Base-by-base conservation (phyloP, 495 filamentous ascomycete genomes). In the Penicillium antarcticum region DNA sequence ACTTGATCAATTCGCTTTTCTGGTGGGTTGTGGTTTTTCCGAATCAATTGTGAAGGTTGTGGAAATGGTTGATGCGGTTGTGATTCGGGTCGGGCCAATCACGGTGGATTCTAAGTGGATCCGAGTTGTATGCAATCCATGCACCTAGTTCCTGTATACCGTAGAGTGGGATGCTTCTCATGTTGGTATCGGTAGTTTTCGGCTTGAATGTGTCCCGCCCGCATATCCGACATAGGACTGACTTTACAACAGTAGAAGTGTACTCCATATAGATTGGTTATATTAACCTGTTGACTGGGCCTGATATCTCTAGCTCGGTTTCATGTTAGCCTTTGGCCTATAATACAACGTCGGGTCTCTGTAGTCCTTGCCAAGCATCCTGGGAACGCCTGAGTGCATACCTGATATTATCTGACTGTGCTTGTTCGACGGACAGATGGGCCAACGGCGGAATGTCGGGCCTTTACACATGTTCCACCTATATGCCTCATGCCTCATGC, bases 31-130 rank as follows among this genome's bases (percentile, higher is more conserved):
- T 7, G 24, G 14, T 34, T 41, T 47, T 23, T 24, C 21, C 8
- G 17, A 24, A 19, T 26, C 35, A 29, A 48, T 40, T 49, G 29
- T 26, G 38, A 44, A 41, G n/a, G 33, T 48, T 44, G 54, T 41
- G 53, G 49, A 57, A 56, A 47, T 47, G 40, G 42, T 42, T 45
- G 48, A 40, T 56, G 45, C 45, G 57, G 41, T 51, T 11, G 26
- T 26, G 43, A 54, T 52, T 41, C 33, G 39, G 24, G 42, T 38
- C 9, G 33, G 19, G 26, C 56, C 56, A 59, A 59, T 59, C 48
- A 59, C 1, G 1, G n/a, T 34, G 17, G 13, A 21, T 32, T 17
- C 9, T 7, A 37, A 34, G 48, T 51, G 48, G 48, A 51, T 7
- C 41, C 29, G 18, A 4, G 11, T 34, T 42, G 32, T 9, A 37